phyloP scores from a whole-genome alignment of 129 eudicot species.

The Dittrichia graveolens region DNA sequence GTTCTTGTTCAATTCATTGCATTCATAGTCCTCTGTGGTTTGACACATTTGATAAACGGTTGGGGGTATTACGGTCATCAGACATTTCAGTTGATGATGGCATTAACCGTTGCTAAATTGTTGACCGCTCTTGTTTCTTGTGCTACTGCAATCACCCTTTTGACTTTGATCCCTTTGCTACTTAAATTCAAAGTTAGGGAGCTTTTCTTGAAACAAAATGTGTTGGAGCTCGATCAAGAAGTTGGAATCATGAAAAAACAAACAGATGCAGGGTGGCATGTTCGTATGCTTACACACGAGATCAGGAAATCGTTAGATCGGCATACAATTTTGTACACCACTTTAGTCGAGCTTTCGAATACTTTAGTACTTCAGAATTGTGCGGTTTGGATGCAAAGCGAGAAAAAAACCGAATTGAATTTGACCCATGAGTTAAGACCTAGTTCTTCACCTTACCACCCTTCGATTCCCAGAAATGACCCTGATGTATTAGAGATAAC shows the following conservation, averaged over 20 bases:
- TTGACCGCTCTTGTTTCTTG: constrained; percentile 82
- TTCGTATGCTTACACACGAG: constrained; percentile 81
- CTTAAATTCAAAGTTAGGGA: constrained; percentile 82
- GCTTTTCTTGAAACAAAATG: constrained; percentile 64
- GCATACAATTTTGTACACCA: constrained; percentile 71
- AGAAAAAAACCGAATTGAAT: constrained; percentile 53
- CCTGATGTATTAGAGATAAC: constrained; percentile 66
- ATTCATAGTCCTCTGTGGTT: constrained; percentile 80
- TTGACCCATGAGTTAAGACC: constrained; percentile 61
- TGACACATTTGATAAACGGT: constrained; percentile 80
- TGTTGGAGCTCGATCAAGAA: constrained; percentile 83
- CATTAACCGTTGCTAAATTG: constrained; percentile 64
- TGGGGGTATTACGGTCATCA: constrained; percentile 88
- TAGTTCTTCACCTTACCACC: constrained; percentile 35
- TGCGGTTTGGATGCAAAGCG: constrained; percentile 83
- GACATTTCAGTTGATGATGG: constrained; percentile 70
- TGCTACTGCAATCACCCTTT: constrained; percentile 81
- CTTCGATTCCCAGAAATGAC: constrained; percentile 55
- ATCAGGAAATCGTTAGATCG: constrained; percentile 77
- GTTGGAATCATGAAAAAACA: constrained; percentile 82
- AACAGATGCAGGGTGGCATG: constrained; percentile 71
- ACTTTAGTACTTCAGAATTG: constrained; percentile 72
- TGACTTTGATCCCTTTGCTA: constrained; percentile 66
- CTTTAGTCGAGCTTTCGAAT: constrained; percentile 77
- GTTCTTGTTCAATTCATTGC: constrained; percentile 71